Base-by-base conservation (phyloP, 192 early-diverging fungal species). In the Gorgonomyces haynaldii region DNA sequence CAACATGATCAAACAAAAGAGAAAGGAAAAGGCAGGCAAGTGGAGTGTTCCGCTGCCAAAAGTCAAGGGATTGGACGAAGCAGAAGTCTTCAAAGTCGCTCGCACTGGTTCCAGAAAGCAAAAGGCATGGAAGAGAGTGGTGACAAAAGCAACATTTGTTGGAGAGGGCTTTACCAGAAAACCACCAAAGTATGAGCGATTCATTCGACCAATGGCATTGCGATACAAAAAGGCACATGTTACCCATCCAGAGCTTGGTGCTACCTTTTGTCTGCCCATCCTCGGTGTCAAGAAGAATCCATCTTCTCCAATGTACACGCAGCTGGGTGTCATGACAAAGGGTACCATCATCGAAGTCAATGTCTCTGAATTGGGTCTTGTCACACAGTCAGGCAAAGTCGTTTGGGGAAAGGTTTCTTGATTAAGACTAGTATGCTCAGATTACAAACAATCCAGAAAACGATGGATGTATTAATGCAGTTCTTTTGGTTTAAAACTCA, bases 1-100 rank as follows among this genome's bases (percentile, higher is more conserved):
- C 62, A 98, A 98, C 73, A 92, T 94, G 89, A 86, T 98, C 57
- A 98, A 98, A 79, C 95, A 98, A 65, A 98, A 98, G 81, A 81
- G 95, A 46, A 98, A 95, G 79, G 95, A 98, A 69, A 96, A 96
- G 78, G 93, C 93, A 15, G 93, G 90, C 24, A 96, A 96, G 65
- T 92, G 91, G 94, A 69, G 74, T 29, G 95, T 98, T 10, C 95
- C 95, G 19, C 58, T 98, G 60, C 95, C 95, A 52, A 94, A 93
- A 70, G 95, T 98, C 21, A 88, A 88, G 50, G 95, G 91, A 42
- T 90, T 98, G 74, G 91, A 93, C 42, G 95, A 98, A 65, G 95
- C 94, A 49, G 95, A 98, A 70, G 92, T 98, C 72, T 96, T 96
- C 74, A 91, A 91, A 75, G 95, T 98, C 4, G 64, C 93, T 45